phyloP scores from a whole-genome alignment of 75 land plant species.

The Selaginella moellendorffii region DNA sequence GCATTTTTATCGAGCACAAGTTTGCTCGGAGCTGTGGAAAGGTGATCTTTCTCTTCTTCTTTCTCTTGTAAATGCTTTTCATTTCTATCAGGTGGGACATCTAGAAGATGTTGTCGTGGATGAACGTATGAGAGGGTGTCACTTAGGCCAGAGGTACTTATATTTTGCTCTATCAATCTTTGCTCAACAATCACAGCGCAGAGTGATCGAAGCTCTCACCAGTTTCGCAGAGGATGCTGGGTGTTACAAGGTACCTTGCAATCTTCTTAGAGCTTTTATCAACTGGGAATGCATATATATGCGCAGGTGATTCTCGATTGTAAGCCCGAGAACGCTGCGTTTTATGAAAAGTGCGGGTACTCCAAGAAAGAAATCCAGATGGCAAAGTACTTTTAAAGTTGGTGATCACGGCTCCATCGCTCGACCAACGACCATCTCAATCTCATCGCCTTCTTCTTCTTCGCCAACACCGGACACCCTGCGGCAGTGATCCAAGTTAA shows the following conservation, averaged over 20 bases:
- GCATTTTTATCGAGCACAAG: conserved; percentile 16
- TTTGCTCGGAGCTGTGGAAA: conserved; percentile 20
- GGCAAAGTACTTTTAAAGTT: conserved; percentile 29
- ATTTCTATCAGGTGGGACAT: conserved; percentile 26
- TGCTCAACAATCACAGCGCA: conserved; percentile 1
- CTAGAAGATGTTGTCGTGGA: conserved; percentile 72
- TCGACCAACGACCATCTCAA: too few relatives aligned
- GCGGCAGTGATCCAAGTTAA: too few relatives aligned
- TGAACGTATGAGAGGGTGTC: conserved; percentile 36
- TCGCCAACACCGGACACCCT: too few relatives aligned
- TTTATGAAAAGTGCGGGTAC: conserved; percentile 58
- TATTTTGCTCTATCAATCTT: neutral
- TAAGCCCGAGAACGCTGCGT: conserved; percentile 26
- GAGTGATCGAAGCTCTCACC: conserved; percentile 30
- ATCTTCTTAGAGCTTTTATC: neutral
- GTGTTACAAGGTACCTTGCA: conserved; percentile 40
- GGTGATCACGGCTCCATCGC: neutral
- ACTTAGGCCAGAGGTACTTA: conserved; percentile 34
- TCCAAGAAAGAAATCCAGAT: conserved; percentile 35
- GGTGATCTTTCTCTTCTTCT: conserved; percentile 4
- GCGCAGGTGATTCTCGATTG: conserved; percentile 44
- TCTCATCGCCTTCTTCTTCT: too few relatives aligned
- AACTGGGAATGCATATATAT: neutral
- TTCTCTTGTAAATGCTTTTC: neutral
- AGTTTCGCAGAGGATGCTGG: conserved; percentile 28